A percentile compares a stretch with the other conserved stretches of the same genome.
phyloP scores from a whole-genome alignment of 305 asterid species.

The Rubia peregrina region DNA sequence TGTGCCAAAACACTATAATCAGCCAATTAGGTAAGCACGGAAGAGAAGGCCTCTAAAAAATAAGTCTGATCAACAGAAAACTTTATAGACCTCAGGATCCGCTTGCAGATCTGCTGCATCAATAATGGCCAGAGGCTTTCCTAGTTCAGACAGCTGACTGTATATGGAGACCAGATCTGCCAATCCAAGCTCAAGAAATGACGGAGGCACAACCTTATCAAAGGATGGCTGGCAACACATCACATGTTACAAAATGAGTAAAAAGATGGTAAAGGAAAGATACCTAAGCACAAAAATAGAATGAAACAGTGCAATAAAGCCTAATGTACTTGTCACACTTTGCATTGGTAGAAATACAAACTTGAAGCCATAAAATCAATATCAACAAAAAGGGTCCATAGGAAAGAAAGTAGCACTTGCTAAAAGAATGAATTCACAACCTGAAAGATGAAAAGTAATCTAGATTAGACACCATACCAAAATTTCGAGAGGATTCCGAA shows the following conservation, averaged over 20 bases:
- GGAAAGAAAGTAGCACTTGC: neutral
- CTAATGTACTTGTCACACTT: neutral
- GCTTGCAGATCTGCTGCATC: slow-evolving; percentile 63
- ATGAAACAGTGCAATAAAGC: neutral
- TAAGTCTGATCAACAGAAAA: slow-evolving; percentile 12
- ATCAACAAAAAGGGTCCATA: neutral
- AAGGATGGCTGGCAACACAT: slow-evolving; percentile 57
- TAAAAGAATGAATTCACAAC: neutral
- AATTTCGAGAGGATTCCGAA: slow-evolving; percentile 74
- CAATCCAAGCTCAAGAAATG: slow-evolving; percentile 61
- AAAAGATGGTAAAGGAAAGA: slow-evolving; percentile 16
- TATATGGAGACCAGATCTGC: slow-evolving; percentile 52
- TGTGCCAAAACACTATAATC: neutral
- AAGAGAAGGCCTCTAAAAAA: slow-evolving; percentile 15
- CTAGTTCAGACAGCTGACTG: slow-evolving; percentile 49
- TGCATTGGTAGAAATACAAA: neutral
- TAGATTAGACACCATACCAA: slow-evolving; percentile 33
- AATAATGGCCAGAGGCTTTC: slow-evolving; percentile 61
- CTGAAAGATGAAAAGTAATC: neutral
- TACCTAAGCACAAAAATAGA: slow-evolving; percentile 6
- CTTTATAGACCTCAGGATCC: slow-evolving; percentile 62
- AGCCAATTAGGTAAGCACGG: neutral
- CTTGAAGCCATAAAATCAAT: neutral
- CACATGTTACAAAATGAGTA: slow-evolving; percentile 23
- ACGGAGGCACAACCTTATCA: slow-evolving; percentile 60